Evolutionary conservation across 2,329 filamentous ascomycete genomes (phyloP), one percentile per base, ranked within the genome.

Genomic region (Botrytis medusae): DNA sequence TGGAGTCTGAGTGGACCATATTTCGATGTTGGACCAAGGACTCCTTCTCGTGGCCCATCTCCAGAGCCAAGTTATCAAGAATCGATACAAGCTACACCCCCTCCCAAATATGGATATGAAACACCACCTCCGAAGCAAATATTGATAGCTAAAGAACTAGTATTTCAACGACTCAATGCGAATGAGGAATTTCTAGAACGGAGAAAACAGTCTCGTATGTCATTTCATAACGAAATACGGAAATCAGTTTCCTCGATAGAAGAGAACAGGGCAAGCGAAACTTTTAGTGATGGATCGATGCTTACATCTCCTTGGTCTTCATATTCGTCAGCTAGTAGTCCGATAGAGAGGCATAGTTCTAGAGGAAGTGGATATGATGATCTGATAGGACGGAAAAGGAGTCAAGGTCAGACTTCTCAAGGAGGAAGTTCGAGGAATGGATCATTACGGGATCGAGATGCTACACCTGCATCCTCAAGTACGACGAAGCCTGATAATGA

Each of bases 111-210:
- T 54, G 59, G 71, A 59, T 72, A 72, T 70, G 76, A 78, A 48
- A 54, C 76, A 37, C 77, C 77, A 40, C 77, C 77, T 40, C 46
- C 54, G 16, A 62, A 57, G 18, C 67, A 65, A 59, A 72, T 54
- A 40, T 63, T 78, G 18, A 80, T 80, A 46, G 73, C 77, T 18
- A 77, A 74, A 64, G 78, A 80, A 61, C 60, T 77, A 8, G 77
- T 80, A 6, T 72, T 74, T 60, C 74, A 60, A 46, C 74, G 77
- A 34, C 60, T 80, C 6, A 74, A 61, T 34, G 75, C 75, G 25
- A 80, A 81, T 74, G 78, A 80, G 22, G 76, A 79, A 48, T 80
- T 78, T 29, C 57, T 80, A 10, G 78, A 78, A 59, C 75, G 77
- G 60, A 71, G 78, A 54, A 74, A 77, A 37, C 75, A 75, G 46